Evolutionary conservation across 345 rosid species (phyloP), one percentile per base, ranked within the genome.

Genomic region (Euphorbia tirucalli): DNA sequence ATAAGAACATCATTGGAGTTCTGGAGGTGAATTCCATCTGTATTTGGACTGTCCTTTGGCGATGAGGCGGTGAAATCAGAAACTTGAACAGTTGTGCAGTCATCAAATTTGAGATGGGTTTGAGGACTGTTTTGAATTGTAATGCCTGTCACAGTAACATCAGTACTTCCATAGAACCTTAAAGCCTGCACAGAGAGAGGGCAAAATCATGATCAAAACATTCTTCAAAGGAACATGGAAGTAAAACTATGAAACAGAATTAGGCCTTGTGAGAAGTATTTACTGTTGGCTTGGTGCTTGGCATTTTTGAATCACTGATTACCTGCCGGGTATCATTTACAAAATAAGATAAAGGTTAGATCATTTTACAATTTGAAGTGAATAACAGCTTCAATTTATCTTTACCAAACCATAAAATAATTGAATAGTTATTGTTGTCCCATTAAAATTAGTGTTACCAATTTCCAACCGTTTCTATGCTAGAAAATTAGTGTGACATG

Each of bases 91-190:
- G 39, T 65, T 14, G 75, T 80, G 81, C 97, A 91, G 44, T 54
- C 58, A 72, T 91, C 96, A 69, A 91, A 91, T 80, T 93, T 93
- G 72, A 91, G 94, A 77, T 93, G 96, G 59, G 90, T 83, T 79
- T 93, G 96, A 54, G 86, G 97, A 80, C 97, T 91, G 87, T 93
- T 91, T 66, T 90, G 96, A 73, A 93, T 88, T 1, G 91, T 89
- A 80, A 91, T 91, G 49, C 96, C 97, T 0, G 65, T 85, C 61
- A 89, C 89, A 5, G 83, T 87, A 56, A 89, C 96, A 69, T 72
- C 83, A 5, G 77, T 83, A 68, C 97, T 91, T 56, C 94, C 98
- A 21, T 91, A 89, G 82, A 93, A 93, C 76, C 94, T 85, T 55
- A 91, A 75, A 52, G 88, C 97, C 96, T 91, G 85, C 85, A 78